phyloP scores from a whole-genome alignment of 495 filamentous ascomycete genomes.

The Sabuloglossum arenarium region DNA sequence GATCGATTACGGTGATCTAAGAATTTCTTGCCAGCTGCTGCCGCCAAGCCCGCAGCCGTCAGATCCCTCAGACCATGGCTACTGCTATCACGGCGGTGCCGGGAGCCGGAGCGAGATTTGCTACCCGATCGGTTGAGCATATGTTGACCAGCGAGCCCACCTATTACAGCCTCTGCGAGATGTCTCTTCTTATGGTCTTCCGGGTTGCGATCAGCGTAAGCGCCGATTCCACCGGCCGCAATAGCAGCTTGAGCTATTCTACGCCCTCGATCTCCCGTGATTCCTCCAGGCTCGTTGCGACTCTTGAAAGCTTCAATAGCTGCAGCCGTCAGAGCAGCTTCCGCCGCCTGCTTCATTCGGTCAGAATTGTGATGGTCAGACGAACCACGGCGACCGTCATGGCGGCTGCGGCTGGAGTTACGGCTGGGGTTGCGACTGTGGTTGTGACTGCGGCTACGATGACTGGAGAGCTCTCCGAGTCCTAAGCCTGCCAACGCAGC shows the following conservation, averaged over 20 bases:
- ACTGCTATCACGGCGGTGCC: conserved; percentile 16
- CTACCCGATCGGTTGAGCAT: conserved; percentile 57
- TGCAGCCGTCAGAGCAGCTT: conserved; percentile 67
- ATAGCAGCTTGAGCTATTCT: conserved; percentile 74
- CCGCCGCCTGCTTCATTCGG: conserved; percentile 61
- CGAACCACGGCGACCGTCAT: background rate
- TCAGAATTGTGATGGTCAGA: conserved; percentile 19
- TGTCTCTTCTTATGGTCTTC: conserved; percentile 52
- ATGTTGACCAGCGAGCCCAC: conserved; percentile 64
- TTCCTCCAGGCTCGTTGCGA: conserved; percentile 66
- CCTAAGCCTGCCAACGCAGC: conserved; percentile 44
- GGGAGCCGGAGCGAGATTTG: conserved; percentile 28
- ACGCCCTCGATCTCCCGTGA: conserved; percentile 70
- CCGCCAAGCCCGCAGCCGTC: conserved; percentile 53
- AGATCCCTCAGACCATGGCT: conserved; percentile 35
- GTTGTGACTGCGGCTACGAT: conserved; percentile 21
- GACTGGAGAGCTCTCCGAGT: conserved; percentile 27
- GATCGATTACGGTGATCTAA: conserved; percentile 39
- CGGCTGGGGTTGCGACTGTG: conserved; percentile 27
- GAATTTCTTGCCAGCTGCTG: conserved; percentile 62
- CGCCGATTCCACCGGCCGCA: conserved; percentile 65
- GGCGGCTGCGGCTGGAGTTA: conserved; percentile 17
- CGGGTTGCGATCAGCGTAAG: conserved; percentile 47
- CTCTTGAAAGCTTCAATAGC: conserved; percentile 74
- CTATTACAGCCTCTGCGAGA: conserved; percentile 56